A percentile compares a stretch with the other conserved stretches of the same genome.
Evolutionary conservation across 2,329 filamentous ascomycete genomes (phyloP).

Genomic region (Phialemoniopsis sp.): DNA sequence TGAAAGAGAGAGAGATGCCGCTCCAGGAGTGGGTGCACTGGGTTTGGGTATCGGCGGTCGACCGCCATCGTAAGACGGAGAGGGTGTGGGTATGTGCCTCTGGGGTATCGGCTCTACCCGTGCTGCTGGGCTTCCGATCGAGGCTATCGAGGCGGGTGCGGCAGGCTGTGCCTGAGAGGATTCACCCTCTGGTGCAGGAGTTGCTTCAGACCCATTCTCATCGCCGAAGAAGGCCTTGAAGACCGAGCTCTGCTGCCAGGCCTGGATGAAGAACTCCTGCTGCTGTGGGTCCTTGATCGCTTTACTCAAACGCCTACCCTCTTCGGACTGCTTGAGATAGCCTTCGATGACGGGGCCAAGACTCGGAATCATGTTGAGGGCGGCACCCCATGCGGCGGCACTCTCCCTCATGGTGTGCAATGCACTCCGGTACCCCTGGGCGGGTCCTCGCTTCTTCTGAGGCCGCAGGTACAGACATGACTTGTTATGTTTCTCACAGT

Average conservation of each 20-base stretch:
- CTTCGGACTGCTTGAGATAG: conserved; percentile 21
- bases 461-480: conserved; percentile 30
- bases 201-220: conserved; percentile 5
- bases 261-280: conserved; percentile 27
- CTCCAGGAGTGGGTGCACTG: neutral
- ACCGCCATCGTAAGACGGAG: conserved; percentile 11
- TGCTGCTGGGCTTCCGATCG: neutral
- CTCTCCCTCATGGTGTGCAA: conserved; percentile 32
- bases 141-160: neutral
- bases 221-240: conserved; percentile 27
- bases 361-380: conserved; percentile 27
- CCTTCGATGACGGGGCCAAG: conserved; percentile 28
- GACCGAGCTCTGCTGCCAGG: conserved; percentile 28
- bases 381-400: conserved; percentile 31
- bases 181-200: conserved; percentile 2
- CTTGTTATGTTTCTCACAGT: conserved; percentile 34
- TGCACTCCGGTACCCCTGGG: conserved; percentile 31
- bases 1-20: conserved; percentile 17
- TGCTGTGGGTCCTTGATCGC: conserved; percentile 28
- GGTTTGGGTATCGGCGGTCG: too few relatives aligned
- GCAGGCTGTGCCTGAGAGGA: neutral
- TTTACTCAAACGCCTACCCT: conserved; percentile 20
- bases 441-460: conserved; percentile 30
- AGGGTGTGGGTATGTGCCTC: conserved; percentile 8
- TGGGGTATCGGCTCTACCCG: conserved; percentile 1